Evolutionary conservation across 2,329 filamentous ascomycete species (phyloP).

Genomic region (Lojkania enalia): DNA sequence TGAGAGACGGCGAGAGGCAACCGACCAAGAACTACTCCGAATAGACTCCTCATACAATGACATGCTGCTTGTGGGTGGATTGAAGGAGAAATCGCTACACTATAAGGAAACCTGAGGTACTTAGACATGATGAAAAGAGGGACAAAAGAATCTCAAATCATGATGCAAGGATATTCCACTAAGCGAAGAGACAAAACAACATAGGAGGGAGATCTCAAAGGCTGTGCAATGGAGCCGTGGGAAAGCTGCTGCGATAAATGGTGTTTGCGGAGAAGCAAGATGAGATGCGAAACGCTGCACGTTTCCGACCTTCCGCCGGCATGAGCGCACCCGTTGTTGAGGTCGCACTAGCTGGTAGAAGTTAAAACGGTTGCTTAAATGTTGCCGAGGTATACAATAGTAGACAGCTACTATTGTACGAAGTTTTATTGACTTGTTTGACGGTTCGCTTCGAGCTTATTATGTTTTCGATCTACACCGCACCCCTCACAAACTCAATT

Average conservation of each 20-base stretch:
- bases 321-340: neutral
- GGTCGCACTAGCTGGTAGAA: neutral
- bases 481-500: too few species aligned
- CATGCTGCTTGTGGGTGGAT: conserved; percentile 1
- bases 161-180: neutral
- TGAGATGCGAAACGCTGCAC: conserved; percentile 3
- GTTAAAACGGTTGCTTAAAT: neutral
- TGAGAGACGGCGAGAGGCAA: conserved; percentile 9
- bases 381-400: neutral
- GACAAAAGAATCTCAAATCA: conserved; percentile 8
- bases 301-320: conserved; percentile 4
- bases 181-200: neutral
- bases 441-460: neutral
- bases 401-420: neutral
- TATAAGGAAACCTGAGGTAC: conserved; percentile 8
- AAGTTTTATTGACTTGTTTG: neutral
- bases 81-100: neutral
- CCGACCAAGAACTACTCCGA: conserved; percentile 7
- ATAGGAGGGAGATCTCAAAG: neutral
- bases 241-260: conserved; percentile 1
- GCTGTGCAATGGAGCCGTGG: neutral
- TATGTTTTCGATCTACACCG: conserved; percentile 1
- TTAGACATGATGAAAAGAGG: neutral
- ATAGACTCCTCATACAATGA: conserved; percentile 12
- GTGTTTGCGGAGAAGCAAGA: conserved; percentile 1